Conservation (phyloP, 768 basidiomycete genomes). For the Pleurotus tuoliensis region DNA sequence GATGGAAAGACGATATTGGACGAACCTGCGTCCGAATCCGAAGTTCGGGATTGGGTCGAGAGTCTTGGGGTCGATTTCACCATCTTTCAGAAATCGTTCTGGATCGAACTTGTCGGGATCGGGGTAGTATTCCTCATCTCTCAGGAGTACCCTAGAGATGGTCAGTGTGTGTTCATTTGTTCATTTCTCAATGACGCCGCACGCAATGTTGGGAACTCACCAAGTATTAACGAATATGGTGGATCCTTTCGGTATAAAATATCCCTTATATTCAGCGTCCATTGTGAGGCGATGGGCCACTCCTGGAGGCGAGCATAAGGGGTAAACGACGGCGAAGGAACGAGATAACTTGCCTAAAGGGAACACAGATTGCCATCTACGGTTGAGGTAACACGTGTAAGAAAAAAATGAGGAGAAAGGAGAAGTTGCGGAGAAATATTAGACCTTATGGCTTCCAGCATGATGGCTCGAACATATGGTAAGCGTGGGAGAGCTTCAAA, state of each 20-base stretch:
- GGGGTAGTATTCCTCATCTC: constrained; percentile 23
- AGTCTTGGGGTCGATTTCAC: constrained; percentile 15
- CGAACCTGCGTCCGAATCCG: constrained; percentile 37
- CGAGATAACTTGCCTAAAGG: constrained; percentile 10
- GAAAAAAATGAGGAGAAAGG: no score
- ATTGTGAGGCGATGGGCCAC: constrained; percentile 11
- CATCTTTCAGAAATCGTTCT: constrained; percentile 28
- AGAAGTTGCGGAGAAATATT: no score
- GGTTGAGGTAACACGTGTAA: no score
- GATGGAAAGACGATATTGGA: neutral
- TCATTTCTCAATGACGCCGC: no score
- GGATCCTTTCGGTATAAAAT: constrained; percentile 13
- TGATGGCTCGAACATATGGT: constrained; percentile 28
- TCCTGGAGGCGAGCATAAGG: constrained; percentile 5
- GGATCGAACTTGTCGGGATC: constrained; percentile 32
- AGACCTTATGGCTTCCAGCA: constrained; percentile 24
- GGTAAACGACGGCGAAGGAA: neutral
- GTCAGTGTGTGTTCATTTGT: no score
- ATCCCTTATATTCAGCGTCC: constrained; percentile 28
- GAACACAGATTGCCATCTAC: constrained; percentile 11
- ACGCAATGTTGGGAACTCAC: constrained; percentile 16
- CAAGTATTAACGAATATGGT: constrained; percentile 23
- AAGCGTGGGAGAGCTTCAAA: constrained; percentile 22
- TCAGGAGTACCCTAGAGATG: constrained; percentile 6
- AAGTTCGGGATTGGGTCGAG: constrained; percentile 25